phyloP scores from a whole-genome alignment of 495 filamentous ascomycete genomes.

The Penicillium flavigenum region DNA sequence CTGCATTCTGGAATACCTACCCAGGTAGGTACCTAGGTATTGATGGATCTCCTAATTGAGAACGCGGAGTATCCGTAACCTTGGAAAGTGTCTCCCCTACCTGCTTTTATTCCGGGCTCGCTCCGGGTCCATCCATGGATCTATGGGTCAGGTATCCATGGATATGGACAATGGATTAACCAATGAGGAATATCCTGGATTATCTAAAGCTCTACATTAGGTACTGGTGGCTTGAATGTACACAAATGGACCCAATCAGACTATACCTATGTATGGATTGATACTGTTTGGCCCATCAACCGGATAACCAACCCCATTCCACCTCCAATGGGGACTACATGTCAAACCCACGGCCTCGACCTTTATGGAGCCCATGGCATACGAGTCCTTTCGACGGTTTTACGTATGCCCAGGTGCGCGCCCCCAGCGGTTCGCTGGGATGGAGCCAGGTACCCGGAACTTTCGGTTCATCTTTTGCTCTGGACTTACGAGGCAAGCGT shows the following conservation, averaged over 20 bases:
- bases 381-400: conserved; percentile 12
- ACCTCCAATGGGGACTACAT: conserved; percentile 12
- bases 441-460: conserved; percentile 27
- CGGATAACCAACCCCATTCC: background rate
- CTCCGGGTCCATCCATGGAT: background rate
- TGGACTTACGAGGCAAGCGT: conserved; percentile 16
- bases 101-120: background rate
- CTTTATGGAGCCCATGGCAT: conserved; percentile 18
- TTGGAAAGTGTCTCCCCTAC: background rate
- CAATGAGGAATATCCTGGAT: conserved; percentile 3
- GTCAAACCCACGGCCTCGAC: conserved; percentile 23
- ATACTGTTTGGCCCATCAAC: background rate
- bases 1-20: no score
- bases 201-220: background rate
- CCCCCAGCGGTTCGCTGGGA: conserved; percentile 15
- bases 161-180: background rate
- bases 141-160: background rate
- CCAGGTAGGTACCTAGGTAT: background rate
- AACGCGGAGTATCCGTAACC: conserved; percentile 1
- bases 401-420: conserved; percentile 10
- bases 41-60: background rate
- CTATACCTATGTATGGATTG: background rate
- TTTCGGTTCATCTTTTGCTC: conserved; percentile 9
- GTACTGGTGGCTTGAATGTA: background rate
- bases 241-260: conserved; percentile 4